Conservation (phyloP, 495 filamentous ascomycete species). For the Neurospora cerealis region DNA sequence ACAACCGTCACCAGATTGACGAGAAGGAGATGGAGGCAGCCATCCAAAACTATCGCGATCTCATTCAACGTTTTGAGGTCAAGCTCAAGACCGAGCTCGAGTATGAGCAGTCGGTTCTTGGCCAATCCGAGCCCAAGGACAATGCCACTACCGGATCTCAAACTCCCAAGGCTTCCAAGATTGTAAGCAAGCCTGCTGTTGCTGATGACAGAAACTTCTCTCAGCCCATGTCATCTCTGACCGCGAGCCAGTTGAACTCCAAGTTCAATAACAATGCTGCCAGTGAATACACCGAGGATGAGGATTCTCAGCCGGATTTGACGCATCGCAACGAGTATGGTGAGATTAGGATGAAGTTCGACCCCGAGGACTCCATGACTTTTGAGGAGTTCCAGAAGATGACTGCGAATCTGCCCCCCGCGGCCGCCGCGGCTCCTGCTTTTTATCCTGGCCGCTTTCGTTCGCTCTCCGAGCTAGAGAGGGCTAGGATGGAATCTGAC, state of each 20-base stretch:
- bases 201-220: background rate
- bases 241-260: background rate
- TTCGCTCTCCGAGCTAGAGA: background rate
- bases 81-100: constrained; percentile 24
- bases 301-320: background rate
- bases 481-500: background rate
- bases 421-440: background rate
- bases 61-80: constrained; percentile 30
- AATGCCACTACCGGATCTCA: constrained; percentile 1
- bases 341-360: background rate
- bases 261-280: background rate
- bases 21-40: constrained; percentile 28
- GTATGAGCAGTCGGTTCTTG: constrained; percentile 22
- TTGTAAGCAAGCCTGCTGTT: background rate
- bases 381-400: background rate
- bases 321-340: background rate
- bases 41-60: constrained; percentile 20
- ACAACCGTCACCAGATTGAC: constrained; percentile 42
- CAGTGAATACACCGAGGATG: background rate
- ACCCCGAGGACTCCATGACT: background rate
- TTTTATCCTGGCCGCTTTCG: background rate
- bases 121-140: constrained; percentile 12
- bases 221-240: background rate
- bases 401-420: background rate
- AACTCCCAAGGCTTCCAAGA: background rate